These are phyloP conservation scores for Eucalyptus erythrocorys DNA, from an alignment of 345 rosid species.

Conservation along the genomic window DNA sequence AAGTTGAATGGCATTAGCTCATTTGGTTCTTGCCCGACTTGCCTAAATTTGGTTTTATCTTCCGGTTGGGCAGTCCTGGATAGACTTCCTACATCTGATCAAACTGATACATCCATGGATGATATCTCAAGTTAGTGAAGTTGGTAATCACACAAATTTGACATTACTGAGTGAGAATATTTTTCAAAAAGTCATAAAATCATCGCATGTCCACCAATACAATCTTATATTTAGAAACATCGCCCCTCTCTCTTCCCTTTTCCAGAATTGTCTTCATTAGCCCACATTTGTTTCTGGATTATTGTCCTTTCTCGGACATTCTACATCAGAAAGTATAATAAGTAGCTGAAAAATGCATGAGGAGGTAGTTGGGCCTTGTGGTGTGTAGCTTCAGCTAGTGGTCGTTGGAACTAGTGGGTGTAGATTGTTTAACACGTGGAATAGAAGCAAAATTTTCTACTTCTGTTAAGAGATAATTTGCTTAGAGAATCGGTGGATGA, in stretches of 20 bases:
- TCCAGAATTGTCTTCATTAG: not conserved
- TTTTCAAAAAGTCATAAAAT: not conserved
- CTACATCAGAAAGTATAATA: not conserved
- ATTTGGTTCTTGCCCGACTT: not conserved
- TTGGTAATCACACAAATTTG: not conserved
- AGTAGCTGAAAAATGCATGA: not conserved
- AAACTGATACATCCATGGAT: not conserved
- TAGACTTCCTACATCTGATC: not conserved
- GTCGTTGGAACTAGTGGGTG: not conserved
- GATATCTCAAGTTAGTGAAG: not conserved
- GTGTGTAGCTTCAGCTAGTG: not conserved
- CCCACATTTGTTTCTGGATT: not conserved
- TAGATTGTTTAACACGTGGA: not conserved
- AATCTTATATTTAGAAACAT: not conserved
- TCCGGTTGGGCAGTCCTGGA: too few relatives aligned
- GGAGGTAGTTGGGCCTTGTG: not conserved
- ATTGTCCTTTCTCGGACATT: not conserved
- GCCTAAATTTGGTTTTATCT: not conserved
- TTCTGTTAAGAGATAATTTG: not conserved
- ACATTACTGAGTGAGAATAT: accelerated
- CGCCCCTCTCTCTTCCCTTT: not conserved
- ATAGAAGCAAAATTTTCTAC: not conserved
- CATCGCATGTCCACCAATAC: accelerated
- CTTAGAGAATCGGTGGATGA: not conserved
- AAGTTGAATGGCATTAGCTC: not conserved